phyloP scores from a whole-genome alignment of 1,284 basidiomycete species.

The Malassezia obtusa region DNA sequence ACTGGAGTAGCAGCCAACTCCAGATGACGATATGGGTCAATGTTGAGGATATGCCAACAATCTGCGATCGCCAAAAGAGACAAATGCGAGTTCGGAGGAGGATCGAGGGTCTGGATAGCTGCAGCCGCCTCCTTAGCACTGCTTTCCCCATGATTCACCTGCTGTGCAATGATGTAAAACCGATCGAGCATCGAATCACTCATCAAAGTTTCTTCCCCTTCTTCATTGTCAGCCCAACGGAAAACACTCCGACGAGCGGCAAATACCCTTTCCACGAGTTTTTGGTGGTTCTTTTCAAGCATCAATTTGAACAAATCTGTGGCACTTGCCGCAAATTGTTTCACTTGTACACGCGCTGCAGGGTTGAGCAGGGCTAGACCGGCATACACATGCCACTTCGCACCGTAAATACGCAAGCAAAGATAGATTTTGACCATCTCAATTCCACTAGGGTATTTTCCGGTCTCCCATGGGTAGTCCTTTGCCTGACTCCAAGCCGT shows the following conservation, averaged over 20 bases:
- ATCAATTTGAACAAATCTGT: slow-evolving; percentile 93
- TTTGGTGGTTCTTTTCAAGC: slow-evolving; percentile 65
- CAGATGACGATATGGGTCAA: slow-evolving; percentile 84
- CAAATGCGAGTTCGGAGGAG: slow-evolving; percentile 73
- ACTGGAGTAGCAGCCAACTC: slow-evolving; percentile 89
- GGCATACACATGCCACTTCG: slow-evolving; percentile 98
- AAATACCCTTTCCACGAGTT: slow-evolving; percentile 59
- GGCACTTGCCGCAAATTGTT: slow-evolving; percentile 69
- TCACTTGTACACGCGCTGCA: slow-evolving; percentile 75
- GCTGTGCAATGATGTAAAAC: slow-evolving; percentile 64
- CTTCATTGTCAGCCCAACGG: slow-evolving; percentile 50
- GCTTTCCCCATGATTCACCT: slow-evolving; percentile 11
- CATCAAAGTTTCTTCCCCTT: slow-evolving; percentile 53
- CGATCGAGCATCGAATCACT: slow-evolving; percentile 76
- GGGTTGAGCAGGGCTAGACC: slow-evolving; percentile 95
- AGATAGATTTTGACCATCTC: slow-evolving; percentile 98
- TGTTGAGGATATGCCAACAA: slow-evolving; percentile 79
- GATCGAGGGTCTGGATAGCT: background rate
- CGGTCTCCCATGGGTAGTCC: slow-evolving; percentile 87
- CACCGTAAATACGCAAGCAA: slow-evolving; percentile 76
- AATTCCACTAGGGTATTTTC: slow-evolving; percentile 88
- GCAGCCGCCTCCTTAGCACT: background rate
- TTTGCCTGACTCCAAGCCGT: slow-evolving; percentile 76
- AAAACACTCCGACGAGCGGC: slow-evolving; percentile 71
- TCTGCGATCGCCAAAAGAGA: slow-evolving; percentile 97